Conservation (phyloP, 1,284 basidiomycete species). For the Rhodotorula sp. region DNA sequence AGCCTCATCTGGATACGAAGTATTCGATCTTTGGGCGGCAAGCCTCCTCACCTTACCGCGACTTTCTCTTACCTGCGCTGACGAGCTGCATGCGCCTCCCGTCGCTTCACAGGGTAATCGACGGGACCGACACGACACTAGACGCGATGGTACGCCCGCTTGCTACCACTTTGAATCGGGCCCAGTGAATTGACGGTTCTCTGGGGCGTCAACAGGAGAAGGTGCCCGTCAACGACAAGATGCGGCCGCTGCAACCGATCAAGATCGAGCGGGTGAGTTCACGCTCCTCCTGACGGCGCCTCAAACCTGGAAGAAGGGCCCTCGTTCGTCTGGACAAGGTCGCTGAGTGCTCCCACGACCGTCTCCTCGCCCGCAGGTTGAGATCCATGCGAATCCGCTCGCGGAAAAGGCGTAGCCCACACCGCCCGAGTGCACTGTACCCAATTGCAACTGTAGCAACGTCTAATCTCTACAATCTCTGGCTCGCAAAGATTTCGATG, state of each 20-base stretch:
- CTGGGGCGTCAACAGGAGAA: slow-evolving; percentile 59
- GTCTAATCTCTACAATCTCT: not conserved
- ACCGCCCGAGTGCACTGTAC: not conserved
- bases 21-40: slow-evolving; percentile 86
- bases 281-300: not conserved
- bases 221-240: slow-evolving; percentile 84
- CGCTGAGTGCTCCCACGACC: slow-evolving; percentile 7
- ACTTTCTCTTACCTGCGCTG: not conserved
- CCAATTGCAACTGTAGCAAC: not conserved
- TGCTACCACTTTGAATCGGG: not conserved
- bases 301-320: too few relatives aligned
- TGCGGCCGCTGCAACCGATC: slow-evolving; percentile 80
- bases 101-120: slow-evolving; percentile 65
- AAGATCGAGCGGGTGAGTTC: slow-evolving; percentile 70
- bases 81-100: not conserved
- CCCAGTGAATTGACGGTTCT: slow-evolving; percentile 29
- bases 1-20: slow-evolving; percentile 86
- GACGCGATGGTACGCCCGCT: slow-evolving; percentile 63
- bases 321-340: too few relatives aligned
- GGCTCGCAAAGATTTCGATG: not conserved
- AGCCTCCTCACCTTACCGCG: slow-evolving; percentile 27
- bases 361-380: slow-evolving; percentile 59
- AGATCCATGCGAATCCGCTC: slow-evolving; percentile 92
- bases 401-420: slow-evolving; percentile 56
- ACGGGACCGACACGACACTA: slow-evolving; percentile 82